Evolutionary conservation across 2,329 filamentous ascomycete genomes (phyloP).

Genomic region (Neophaeococcomyces mojaviensis): DNA sequence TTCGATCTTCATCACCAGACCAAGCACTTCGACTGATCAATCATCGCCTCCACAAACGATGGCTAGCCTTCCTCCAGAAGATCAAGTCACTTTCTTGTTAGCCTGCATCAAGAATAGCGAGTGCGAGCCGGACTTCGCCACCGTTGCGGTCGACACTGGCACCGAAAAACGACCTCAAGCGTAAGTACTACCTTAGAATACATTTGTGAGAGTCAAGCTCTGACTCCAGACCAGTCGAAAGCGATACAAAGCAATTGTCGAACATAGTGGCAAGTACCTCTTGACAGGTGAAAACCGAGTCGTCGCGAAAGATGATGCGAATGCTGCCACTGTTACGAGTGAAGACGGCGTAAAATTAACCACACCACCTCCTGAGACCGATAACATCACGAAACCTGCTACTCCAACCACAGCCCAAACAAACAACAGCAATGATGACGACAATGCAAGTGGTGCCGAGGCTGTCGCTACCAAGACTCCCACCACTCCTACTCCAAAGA

Average conservation of each 20-base stretch:
- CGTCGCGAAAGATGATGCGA: neutral
- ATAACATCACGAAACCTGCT: neutral
- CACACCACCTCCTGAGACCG: neutral
- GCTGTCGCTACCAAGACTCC: neutral
- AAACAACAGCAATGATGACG: neutral
- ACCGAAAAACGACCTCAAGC: neutral
- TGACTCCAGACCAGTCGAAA: neutral
- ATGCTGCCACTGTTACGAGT: neutral
- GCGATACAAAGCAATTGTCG: neutral
- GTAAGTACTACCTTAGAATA: neutral
- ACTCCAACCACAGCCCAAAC: neutral
- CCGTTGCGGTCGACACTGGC: too few relatives aligned
- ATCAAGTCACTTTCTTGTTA: too few relatives aligned
- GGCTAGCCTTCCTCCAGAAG: too few relatives aligned
- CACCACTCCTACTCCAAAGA: neutral
- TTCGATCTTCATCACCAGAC: too few relatives aligned
- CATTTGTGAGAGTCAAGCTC: neutral
- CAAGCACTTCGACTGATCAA: too few relatives aligned
- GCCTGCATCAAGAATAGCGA: too few relatives aligned
- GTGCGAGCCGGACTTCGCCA: too few relatives aligned
- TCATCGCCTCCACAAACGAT: too few relatives aligned
- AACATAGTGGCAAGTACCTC: neutral
- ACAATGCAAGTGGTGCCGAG: neutral
- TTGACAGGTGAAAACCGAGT: neutral
- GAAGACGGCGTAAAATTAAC: neutral